Evolutionary conservation across 2,329 filamentous ascomycete species (phyloP).

Genomic region (Ceratocystis variospora): DNA sequence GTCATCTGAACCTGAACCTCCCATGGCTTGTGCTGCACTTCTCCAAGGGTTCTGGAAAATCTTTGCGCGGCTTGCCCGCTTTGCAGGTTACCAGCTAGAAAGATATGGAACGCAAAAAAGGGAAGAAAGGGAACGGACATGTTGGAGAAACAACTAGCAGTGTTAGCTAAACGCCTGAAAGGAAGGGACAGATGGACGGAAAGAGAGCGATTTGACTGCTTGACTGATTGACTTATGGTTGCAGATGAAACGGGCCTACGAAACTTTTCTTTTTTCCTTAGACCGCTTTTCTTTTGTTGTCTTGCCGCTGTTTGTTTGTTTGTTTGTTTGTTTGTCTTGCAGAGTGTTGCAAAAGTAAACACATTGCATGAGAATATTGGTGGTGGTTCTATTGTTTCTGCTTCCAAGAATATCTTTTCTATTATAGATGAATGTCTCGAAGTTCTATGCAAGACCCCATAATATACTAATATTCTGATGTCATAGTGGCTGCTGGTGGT

Average conservation of each 20-base stretch:
- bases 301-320: not conserved
- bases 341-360: not conserved
- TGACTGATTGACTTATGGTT: not conserved
- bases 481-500: too few species aligned
- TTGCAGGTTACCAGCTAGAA: not conserved
- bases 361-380: not conserved
- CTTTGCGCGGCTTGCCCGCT: not conserved
- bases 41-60: slow-evolving; percentile 1
- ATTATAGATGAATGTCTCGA: too few species aligned
- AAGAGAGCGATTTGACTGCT: not conserved
- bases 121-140: not conserved
- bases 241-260: not conserved
- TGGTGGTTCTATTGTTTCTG: not conserved
- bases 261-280: not conserved
- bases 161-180: too few species aligned
- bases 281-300: not conserved
- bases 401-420: not conserved
- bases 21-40: not conserved
- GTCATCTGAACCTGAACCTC: not conserved
- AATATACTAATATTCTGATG: not conserved
- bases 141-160: too few species aligned
- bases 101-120: not conserved
- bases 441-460: too few species aligned
- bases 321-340: slow-evolving; percentile 1
- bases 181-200: not conserved